These are phyloP conservation scores for Neurospora crassa DNA, from an alignment of 2,329 filamentous ascomycete genomes.

Conservation along the genomic window DNA sequence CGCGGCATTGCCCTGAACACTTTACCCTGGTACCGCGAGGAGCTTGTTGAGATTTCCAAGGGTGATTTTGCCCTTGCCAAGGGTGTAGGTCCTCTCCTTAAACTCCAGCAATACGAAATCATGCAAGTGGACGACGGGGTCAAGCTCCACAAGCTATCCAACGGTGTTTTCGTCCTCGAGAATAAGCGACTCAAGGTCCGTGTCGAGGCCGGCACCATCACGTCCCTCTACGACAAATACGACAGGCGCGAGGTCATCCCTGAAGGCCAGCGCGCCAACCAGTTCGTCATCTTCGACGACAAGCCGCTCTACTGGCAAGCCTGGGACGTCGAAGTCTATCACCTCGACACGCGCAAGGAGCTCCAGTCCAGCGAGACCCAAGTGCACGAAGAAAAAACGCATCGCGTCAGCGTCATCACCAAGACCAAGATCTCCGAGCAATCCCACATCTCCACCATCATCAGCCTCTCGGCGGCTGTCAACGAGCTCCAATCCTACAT, in stretches of 20 bases:
- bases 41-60: slow-evolving; percentile 57
- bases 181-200: slow-evolving; percentile 69
- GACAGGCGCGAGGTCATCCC: slow-evolving; percentile 71
- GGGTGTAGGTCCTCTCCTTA: slow-evolving; percentile 43
- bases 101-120: slow-evolving; percentile 40
- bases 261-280: slow-evolving; percentile 67
- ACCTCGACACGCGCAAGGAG: slow-evolving; percentile 77
- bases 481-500: slow-evolving; percentile 59
- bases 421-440: slow-evolving; percentile 80
- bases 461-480: slow-evolving; percentile 64
- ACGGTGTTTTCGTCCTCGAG: slow-evolving; percentile 64
- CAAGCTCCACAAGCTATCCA: slow-evolving; percentile 37
- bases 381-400: slow-evolving; percentile 61
- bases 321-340: slow-evolving; percentile 96
- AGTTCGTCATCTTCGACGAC: slow-evolving; percentile 92
- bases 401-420: slow-evolving; percentile 73
- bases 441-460: slow-evolving; percentile 78
- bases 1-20: slow-evolving; percentile 67
- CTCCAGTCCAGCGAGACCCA: slow-evolving; percentile 58
- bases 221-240: slow-evolving; percentile 68
- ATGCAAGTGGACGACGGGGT: slow-evolving; percentile 37
- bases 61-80: slow-evolving; percentile 44
- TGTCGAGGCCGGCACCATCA: slow-evolving; percentile 68
- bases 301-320: slow-evolving; percentile 97
- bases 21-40: slow-evolving; percentile 72